These are phyloP conservation scores for Blastobotrys robertii DNA, from an alignment of 805 yeast genomes.

Conservation along the genomic window DNA sequence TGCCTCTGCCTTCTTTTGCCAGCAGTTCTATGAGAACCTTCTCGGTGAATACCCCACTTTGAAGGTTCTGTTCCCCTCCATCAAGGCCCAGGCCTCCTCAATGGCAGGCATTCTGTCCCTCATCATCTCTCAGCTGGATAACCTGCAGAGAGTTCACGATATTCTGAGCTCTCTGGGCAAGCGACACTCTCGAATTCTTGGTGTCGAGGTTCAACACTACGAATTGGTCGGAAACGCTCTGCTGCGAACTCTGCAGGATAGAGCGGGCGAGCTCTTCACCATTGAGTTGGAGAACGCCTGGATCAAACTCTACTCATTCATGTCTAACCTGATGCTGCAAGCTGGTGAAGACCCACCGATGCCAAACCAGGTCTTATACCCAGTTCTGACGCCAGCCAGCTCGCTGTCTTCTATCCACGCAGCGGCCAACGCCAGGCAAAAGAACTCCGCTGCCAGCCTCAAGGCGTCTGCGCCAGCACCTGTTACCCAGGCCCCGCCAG, in stretches of 20 bases:
- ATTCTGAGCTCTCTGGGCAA: constrained; percentile 58
- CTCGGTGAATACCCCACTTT: constrained; percentile 50
- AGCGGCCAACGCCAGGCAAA: not conserved
- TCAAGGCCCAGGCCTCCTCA: constrained; percentile 68
- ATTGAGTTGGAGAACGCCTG: constrained; percentile 23
- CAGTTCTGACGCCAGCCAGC: constrained; percentile 12
- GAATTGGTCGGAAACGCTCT: constrained; percentile 23
- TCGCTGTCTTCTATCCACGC: constrained; percentile 2
- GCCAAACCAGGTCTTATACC: constrained; percentile 10
- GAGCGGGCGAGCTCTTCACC: constrained; percentile 19
- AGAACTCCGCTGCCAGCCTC: constrained; percentile 1
- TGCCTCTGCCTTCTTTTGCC: constrained; percentile 56
- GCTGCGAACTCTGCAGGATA: constrained; percentile 19
- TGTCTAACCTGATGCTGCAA: constrained; percentile 22
- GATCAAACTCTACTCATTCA: constrained; percentile 23
- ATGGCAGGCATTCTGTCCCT: constrained; percentile 70
- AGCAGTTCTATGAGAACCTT: constrained; percentile 66
- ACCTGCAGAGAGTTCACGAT: constrained; percentile 46
- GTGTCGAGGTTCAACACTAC: constrained; percentile 40
- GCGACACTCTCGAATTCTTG: constrained; percentile 64
- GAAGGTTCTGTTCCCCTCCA: constrained; percentile 60
- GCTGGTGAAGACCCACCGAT: constrained; percentile 28
- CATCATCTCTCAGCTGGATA: constrained; percentile 56
- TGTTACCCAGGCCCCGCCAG: constrained; percentile 1
- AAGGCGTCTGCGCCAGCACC: not conserved